A percentile compares a stretch with the other conserved stretches of the same genome.
phyloP scores from a whole-genome alignment of 176 grass and related monocot genomes.

The Triticum turgidum region DNA sequence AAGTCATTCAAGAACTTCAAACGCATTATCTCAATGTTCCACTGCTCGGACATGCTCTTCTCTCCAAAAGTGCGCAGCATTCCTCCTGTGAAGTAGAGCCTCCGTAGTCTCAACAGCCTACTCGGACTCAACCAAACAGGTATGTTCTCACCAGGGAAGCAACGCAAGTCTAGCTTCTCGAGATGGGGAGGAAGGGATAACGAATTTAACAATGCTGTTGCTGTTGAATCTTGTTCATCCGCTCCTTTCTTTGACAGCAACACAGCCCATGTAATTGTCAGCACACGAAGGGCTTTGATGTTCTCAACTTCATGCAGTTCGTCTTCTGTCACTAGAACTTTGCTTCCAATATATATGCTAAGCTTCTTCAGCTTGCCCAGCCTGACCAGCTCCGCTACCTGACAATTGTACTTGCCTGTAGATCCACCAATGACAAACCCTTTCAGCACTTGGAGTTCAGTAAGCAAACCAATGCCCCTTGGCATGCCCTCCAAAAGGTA shows the following conservation, averaged over 20 bases:
- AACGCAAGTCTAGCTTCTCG: constrained; percentile 61
- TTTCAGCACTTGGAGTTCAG: constrained; percentile 65
- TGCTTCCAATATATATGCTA: constrained; percentile 63
- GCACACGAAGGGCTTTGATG: constrained; percentile 27
- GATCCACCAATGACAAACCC: constrained; percentile 64
- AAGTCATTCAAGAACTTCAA: constrained; percentile 58
- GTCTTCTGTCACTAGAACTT: constrained; percentile 19
- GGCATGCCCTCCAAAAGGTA: constrained; percentile 72
- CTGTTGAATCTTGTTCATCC: not conserved
- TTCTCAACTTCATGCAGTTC: constrained; percentile 45
- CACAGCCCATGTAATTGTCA: constrained; percentile 71
- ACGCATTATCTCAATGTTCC: constrained; percentile 49
- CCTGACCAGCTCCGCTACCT: constrained; percentile 41
- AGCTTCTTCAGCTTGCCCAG: constrained; percentile 64
- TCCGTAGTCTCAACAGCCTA: constrained; percentile 41
- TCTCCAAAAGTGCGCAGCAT: constrained; percentile 38
- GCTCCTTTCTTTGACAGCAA: constrained; percentile 17
- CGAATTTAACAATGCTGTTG: not conserved
- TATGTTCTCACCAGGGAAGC: constrained; percentile 42
- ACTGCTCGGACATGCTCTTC: constrained; percentile 4
- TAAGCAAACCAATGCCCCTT: constrained; percentile 40
- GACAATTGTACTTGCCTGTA: constrained; percentile 36
- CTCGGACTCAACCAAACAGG: constrained; percentile 46
- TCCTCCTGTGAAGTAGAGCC: constrained; percentile 70
- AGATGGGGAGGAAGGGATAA: constrained; percentile 32